Evolutionary conservation across 352 stramenopile genomes (phyloP).

Genomic region (Phytophthora tentaculata): DNA sequence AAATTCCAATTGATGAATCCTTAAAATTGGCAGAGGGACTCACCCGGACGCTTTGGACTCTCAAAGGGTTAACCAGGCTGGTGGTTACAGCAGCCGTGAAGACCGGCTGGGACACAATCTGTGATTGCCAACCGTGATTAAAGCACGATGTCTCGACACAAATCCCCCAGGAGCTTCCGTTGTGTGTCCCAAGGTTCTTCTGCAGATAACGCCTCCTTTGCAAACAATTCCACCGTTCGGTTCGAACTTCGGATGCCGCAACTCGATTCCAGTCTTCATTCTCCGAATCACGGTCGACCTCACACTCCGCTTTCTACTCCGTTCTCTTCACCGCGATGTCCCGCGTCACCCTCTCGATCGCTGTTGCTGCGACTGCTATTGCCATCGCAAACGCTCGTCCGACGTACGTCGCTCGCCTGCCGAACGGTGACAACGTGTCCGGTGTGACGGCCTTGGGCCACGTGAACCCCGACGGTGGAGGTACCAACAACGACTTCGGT

Average conservation of each 20-base stretch:
- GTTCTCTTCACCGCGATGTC: slow-evolving; percentile 7
- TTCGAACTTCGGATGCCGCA: neutral
- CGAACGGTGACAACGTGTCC: slow-evolving; percentile 42
- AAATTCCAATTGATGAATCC: too few species aligned
- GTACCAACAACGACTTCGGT: slow-evolving; percentile 40
- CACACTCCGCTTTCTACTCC: slow-evolving; percentile 4
- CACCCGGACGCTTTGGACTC: too few species aligned
- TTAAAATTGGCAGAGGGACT: too few species aligned
- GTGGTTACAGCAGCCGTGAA: neutral
- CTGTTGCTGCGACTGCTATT: slow-evolving; percentile 17
- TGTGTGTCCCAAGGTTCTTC: slow-evolving; percentile 27
- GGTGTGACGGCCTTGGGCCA: slow-evolving; percentile 48
- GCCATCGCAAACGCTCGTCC: slow-evolving; percentile 29
- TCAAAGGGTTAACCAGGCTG: neutral
- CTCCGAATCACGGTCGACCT: slow-evolving; percentile 14
- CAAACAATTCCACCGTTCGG: neutral
- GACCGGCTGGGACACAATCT: slow-evolving; percentile 1
- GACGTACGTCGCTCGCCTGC: slow-evolving; percentile 33
- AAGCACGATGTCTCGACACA: slow-evolving; percentile 21
- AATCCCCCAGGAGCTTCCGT: slow-evolving; percentile 9
- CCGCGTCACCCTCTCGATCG: slow-evolving; percentile 24
- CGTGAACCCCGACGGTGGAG: slow-evolving; percentile 32
- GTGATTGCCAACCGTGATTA: slow-evolving; percentile 9
- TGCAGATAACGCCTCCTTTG: slow-evolving; percentile 12
- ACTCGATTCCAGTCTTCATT: slow-evolving; percentile 6